phyloP scores from a whole-genome alignment of 495 filamentous ascomycete genomes.

The Penicillium simplicissimum region DNA sequence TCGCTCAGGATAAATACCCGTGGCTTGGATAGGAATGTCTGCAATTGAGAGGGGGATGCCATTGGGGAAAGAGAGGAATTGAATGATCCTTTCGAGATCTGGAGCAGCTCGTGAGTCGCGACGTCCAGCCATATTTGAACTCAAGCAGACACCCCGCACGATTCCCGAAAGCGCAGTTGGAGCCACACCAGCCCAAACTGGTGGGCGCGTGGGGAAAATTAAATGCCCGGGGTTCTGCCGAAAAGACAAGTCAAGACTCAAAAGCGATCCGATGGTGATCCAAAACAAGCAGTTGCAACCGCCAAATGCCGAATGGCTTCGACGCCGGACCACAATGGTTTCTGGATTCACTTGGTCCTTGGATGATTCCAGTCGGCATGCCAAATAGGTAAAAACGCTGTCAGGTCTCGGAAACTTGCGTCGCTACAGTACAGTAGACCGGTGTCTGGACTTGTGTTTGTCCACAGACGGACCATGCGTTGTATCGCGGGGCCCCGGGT shows the following conservation, averaged over 20 bases:
- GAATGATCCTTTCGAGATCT: neutral
- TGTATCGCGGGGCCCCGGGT: neutral
- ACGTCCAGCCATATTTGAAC: neutral
- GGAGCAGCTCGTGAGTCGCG: neutral
- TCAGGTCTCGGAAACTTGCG: neutral
- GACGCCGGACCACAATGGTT: neutral
- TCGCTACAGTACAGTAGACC: neutral
- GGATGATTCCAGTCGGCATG: neutral
- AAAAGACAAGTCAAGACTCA: neutral
- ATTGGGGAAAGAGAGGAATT: neutral
- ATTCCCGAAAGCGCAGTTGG: neutral
- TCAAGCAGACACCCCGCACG: neutral
- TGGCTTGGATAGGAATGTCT: slow-evolving; percentile 12
- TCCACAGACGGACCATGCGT: neutral
- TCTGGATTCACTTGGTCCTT: neutral
- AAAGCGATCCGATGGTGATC: neutral
- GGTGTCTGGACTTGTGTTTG: neutral
- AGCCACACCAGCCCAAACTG: neutral
- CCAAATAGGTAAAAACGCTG: neutral
- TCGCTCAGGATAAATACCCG: slow-evolving; percentile 26
- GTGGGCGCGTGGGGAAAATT: neutral
- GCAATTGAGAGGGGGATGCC: slow-evolving; percentile 10
- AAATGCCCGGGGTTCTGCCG: slow-evolving; percentile 3
- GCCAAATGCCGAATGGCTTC: neutral
- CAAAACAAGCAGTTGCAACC: slow-evolving; percentile 1